Evolutionary conservation across 2,329 filamentous ascomycete species (phyloP), one percentile per base, ranked within the genome.

Genomic region (Diplodia intermedia): DNA sequence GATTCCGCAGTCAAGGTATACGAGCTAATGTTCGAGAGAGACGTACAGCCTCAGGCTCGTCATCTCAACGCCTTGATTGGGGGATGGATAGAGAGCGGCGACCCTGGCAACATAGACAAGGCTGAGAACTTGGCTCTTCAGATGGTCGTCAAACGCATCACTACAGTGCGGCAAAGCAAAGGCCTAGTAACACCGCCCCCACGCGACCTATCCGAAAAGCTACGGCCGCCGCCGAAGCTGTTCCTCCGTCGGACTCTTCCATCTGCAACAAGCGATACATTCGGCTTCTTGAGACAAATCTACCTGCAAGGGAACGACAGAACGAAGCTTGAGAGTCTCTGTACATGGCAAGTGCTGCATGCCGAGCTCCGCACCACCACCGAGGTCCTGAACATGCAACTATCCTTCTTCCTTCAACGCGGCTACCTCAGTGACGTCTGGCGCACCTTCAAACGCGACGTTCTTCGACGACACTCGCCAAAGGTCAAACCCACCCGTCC

Each of bases 11-110:
- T 87, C 65, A 86, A 88, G 69, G 91, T 96, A 9, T 82, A 95
- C 33, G 86, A 90, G 15, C 84, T 93, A 70, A 94, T 96, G 90
- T 88, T 89, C 72, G 83, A 86, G 65, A 87, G 86, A 72, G 88
- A 88, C 1, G 86, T 93, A 40, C 83, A 84, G 68, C 89, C 92
- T 2, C 88, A 91, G 50, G 83, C 91, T 1, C 89, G 91, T 63
- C 91, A 96, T 71, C 83, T 95, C 67, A 97, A 97, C 74, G 91
- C 92, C 8, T 83, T 97, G 23, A 87, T 97, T 66, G 91, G 89
- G 9, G 91, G 90, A 1, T 93, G 91, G 86, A 14, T 83, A 63
- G 86, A 92, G 14, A 73, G 74, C 1, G 70, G 72, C 50, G 68
- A 74, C 9, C 40, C 65, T 8, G 67, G 69, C 9, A 68, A 72